Percentiles rank a stretch among this genome's conserved stretches.
These are phyloP conservation scores for Sequoiadendron giganteum DNA, from an alignment of 75 land plant species.

Conservation along the genomic window DNA sequence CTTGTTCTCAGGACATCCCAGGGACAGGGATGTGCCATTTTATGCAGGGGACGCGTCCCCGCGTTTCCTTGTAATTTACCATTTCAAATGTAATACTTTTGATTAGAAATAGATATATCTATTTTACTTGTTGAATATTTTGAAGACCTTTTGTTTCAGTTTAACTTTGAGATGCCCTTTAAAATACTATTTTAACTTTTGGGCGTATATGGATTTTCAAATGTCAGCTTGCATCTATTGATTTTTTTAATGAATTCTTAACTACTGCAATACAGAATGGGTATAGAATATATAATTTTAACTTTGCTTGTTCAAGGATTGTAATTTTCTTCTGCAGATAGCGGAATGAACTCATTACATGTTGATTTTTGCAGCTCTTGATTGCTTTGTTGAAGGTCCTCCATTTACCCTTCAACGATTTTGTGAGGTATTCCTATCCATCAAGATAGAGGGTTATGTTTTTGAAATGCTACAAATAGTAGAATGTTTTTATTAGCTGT, in stretches of 20 bases:
- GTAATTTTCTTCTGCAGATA: not conserved
- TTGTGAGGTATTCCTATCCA: constrained; percentile 64
- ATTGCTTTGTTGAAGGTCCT: constrained; percentile 72
- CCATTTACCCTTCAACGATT: constrained; percentile 91
- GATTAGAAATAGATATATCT: not conserved
- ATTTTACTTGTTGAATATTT: not conserved
- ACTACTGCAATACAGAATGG: not conserved
- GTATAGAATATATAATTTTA: not conserved
- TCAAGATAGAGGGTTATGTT: not conserved
- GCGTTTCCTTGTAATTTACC: no score
- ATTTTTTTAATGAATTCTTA: not conserved
- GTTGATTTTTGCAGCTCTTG: constrained; percentile 46
- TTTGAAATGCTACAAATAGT: constrained; percentile 3
- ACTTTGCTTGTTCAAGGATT: not conserved
- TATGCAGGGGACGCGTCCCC: no score
- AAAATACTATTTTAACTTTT: not conserved
- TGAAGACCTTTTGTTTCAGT: not conserved
- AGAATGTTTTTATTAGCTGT: not conserved
- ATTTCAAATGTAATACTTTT: not conserved
- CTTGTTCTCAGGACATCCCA: no score
- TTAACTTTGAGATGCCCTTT: not conserved
- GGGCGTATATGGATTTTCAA: no score
- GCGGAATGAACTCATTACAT: not conserved
- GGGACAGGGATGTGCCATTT: no score
- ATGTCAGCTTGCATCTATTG: no score